These are phyloP conservation scores for Epichloe sylvatica DNA, from an alignment of 2,329 filamentous ascomycete species.

Conservation along the genomic window DNA sequence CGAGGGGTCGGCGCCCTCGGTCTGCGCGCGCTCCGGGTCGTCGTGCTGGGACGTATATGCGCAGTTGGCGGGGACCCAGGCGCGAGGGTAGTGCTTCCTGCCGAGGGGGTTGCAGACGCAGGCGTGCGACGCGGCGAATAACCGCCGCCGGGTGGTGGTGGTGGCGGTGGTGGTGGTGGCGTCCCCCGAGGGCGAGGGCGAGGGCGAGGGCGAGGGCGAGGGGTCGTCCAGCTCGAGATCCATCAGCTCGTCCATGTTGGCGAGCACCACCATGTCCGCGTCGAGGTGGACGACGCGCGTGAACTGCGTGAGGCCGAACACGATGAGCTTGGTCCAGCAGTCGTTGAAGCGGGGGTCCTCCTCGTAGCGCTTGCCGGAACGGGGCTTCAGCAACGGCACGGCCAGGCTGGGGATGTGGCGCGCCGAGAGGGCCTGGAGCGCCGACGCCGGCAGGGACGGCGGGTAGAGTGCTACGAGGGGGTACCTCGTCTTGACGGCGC, in stretches of 20 bases:
- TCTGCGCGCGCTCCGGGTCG: constrained; percentile 33
- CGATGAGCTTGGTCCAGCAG: constrained; percentile 76
- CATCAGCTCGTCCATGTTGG: constrained; percentile 91
- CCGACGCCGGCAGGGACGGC: constrained; percentile 54
- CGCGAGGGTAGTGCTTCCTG: constrained; percentile 61
- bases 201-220: too few relatives aligned
- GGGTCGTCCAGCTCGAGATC: constrained; percentile 51
- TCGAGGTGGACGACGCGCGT: constrained; percentile 71
- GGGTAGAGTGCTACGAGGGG: constrained; percentile 76
- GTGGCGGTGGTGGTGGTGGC: too few relatives aligned
- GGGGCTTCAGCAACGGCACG: constrained; percentile 65
- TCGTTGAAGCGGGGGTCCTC: constrained; percentile 78
- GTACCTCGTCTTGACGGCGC: constrained; percentile 50
- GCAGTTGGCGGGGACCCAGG: constrained; percentile 50
- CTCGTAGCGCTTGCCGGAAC: constrained; percentile 50
- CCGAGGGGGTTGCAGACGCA: constrained; percentile 75
- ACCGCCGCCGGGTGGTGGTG: background rate
- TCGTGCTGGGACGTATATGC: constrained; percentile 42
- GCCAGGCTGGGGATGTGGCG: constrained; percentile 56
- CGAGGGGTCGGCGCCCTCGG: constrained; percentile 27
- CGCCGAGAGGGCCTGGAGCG: constrained; percentile 52
- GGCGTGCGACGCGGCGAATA: constrained; percentile 74
- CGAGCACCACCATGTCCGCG: constrained; percentile 70
- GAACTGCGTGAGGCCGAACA: constrained; percentile 66
- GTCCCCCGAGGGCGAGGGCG: too few relatives aligned